phyloP scores from a whole-genome alignment of 352 stramenopile genomes.

The Globisporangium polare region DNA sequence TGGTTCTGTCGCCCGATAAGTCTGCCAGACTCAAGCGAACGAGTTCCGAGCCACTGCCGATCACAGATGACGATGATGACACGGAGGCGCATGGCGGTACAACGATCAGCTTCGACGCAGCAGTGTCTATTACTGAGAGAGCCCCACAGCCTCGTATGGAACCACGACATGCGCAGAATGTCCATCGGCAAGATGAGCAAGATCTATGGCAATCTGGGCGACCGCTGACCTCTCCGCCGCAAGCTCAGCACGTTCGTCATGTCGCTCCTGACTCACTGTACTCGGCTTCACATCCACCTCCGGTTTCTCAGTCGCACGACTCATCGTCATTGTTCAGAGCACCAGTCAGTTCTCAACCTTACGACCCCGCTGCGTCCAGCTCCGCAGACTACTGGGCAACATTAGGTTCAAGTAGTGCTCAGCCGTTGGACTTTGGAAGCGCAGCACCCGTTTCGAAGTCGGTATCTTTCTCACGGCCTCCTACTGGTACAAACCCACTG shows the following conservation, averaged over 20 bases:
- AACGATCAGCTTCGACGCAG: background rate
- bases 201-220: background rate
- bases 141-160: background rate
- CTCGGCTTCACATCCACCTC: background rate
- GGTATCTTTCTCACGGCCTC: background rate
- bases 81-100: background rate
- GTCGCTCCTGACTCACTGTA: background rate
- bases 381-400: background rate
- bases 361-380: background rate
- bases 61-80: slow-evolving; percentile 3
- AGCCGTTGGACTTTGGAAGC: background rate
- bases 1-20: slow-evolving; percentile 5
- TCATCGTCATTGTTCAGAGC: background rate
- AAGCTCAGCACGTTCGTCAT: background rate
- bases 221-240: background rate
- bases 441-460: background rate
- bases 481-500: background rate
- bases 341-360: background rate
- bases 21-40: background rate
- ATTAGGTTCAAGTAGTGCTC: background rate
- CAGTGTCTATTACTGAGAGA: background rate
- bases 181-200: background rate
- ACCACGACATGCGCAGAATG: background rate
- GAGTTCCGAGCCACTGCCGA: slow-evolving; percentile 15
- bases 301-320: background rate